These are phyloP conservation scores for Ophiosphaerella narmari DNA, from an alignment of 2,329 filamentous ascomycete genomes.

Conservation along the genomic window DNA sequence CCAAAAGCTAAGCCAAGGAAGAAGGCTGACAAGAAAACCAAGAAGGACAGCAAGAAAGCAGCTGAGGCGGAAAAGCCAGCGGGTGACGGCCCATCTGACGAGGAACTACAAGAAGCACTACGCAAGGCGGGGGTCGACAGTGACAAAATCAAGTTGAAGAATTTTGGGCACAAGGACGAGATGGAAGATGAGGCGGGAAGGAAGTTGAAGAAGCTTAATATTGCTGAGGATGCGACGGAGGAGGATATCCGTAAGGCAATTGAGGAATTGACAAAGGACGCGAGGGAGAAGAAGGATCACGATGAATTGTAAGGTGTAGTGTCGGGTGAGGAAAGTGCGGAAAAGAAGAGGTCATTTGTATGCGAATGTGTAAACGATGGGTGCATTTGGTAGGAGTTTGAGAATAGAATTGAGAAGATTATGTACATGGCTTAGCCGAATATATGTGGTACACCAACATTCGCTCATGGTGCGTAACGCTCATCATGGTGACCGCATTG, in stretches of 20 bases:
- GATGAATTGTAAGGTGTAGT: conserved; percentile 23
- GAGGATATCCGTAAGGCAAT: conserved; percentile 55
- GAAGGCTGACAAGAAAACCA: conserved; percentile 18
- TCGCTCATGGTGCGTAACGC: no score
- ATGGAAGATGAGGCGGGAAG: conserved; percentile 24
- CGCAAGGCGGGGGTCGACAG: conserved; percentile 38
- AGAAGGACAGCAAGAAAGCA: conserved; percentile 38
- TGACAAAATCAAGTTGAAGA: conserved; percentile 30
- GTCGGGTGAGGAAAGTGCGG: background rate
- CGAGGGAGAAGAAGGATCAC: conserved; percentile 15
- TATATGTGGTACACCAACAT: no score
- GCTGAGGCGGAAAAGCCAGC: conserved; percentile 24
- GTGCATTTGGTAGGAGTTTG: background rate
- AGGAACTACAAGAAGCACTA: conserved; percentile 36
- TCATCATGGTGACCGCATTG: background rate
- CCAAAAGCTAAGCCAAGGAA: conserved; percentile 42
- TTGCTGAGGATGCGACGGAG: conserved; percentile 38
- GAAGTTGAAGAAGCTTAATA: conserved; percentile 29
- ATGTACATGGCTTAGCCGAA: no score
- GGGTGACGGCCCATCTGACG: conserved; percentile 33
- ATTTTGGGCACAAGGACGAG: conserved; percentile 22
- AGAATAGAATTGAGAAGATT: background rate
- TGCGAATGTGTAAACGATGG: background rate
- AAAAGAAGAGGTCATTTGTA: background rate
- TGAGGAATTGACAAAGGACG: conserved; percentile 45